Percentiles rank a stretch among this genome's conserved stretches.
Conservation (phyloP, 1,284 basidiomycete species). For the Xerocomus alliaceus region DNA sequence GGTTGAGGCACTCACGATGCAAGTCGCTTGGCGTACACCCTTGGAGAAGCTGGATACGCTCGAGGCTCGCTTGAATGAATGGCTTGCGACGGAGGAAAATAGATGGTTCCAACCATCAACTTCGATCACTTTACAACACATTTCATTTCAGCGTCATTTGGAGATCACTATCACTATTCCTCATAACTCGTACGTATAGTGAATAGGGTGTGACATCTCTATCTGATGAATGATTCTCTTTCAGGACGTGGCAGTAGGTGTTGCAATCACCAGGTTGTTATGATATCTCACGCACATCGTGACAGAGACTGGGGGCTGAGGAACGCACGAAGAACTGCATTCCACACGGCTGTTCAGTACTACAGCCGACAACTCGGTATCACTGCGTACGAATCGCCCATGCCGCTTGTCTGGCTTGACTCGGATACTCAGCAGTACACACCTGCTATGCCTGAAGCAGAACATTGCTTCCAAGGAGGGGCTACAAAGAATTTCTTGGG, state of each 20-base stretch:
- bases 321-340: slow-evolving; percentile 68
- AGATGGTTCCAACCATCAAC: slow-evolving; percentile 76
- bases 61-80: slow-evolving; percentile 68
- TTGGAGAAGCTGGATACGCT: slow-evolving; percentile 71
- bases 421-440: slow-evolving; percentile 43
- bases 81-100: slow-evolving; percentile 77
- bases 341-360: slow-evolving; percentile 76
- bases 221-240: slow-evolving; percentile 22
- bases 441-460: slow-evolving; percentile 17
- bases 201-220: neutral
- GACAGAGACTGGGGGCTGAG: slow-evolving; percentile 67
- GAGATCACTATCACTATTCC: slow-evolving; percentile 71
- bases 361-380: slow-evolving; percentile 74
- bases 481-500: slow-evolving; percentile 48
- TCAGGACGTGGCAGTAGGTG: slow-evolving; percentile 55
- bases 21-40: slow-evolving; percentile 77
- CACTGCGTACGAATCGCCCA: slow-evolving; percentile 59
- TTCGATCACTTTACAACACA: slow-evolving; percentile 63
- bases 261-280: neutral
- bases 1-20: slow-evolving; percentile 68
- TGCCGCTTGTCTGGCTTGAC: slow-evolving; percentile 62
- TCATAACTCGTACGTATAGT: slow-evolving; percentile 65
- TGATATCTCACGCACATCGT: slow-evolving; percentile 9
- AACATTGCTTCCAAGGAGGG: neutral
- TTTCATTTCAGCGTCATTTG: slow-evolving; percentile 66